Evolutionary conservation across 306 rosid genomes (phyloP).

Genomic region (Vigna mungo): DNA sequence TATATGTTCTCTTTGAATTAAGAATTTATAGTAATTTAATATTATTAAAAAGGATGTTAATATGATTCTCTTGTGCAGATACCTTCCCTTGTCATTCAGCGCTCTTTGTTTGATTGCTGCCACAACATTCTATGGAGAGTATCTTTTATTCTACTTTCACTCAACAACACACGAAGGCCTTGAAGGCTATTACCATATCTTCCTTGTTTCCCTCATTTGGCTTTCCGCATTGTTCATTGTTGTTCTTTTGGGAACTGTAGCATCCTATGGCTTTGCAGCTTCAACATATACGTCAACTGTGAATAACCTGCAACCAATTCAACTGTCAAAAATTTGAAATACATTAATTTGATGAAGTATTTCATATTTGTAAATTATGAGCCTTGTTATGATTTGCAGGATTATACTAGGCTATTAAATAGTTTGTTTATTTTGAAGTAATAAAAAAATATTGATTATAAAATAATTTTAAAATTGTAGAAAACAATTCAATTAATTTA

Average conservation of each 20-base stretch:
- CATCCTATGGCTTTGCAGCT: slow-evolving; percentile 60
- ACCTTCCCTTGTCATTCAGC: slow-evolving; percentile 67
- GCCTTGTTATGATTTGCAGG: too few relatives aligned
- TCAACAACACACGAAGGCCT: slow-evolving; percentile 82
- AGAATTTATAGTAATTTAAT: too few relatives aligned
- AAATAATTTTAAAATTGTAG: too few relatives aligned
- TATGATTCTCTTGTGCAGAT: slow-evolving; percentile 45
- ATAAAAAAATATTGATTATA: too few relatives aligned
- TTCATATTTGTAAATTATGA: too few relatives aligned
- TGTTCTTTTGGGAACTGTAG: slow-evolving; percentile 64
- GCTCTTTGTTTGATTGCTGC: slow-evolving; percentile 76
- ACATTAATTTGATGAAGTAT: too few relatives aligned
- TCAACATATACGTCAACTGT: slow-evolving; percentile 55
- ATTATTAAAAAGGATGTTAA: too few relatives aligned
- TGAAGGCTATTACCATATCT: slow-evolving; percentile 82
- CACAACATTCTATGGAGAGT: slow-evolving; percentile 76
- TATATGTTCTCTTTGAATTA: too few relatives aligned
- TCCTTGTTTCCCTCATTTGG: slow-evolving; percentile 72
- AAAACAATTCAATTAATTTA: too few relatives aligned
- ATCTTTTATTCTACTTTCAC: slow-evolving; percentile 81
- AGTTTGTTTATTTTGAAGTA: too few relatives aligned
- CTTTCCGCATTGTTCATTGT: slow-evolving; percentile 65
- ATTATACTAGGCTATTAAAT: too few relatives aligned
- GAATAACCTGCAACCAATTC: slow-evolving; percentile 44
- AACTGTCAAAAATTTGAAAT: neutral